Percentiles rank a stretch among this genome's conserved stretches.
These are phyloP conservation scores for Exophiala lecanii-corni DNA, from an alignment of 2,329 filamentous ascomycete species.

Conservation along the genomic window DNA sequence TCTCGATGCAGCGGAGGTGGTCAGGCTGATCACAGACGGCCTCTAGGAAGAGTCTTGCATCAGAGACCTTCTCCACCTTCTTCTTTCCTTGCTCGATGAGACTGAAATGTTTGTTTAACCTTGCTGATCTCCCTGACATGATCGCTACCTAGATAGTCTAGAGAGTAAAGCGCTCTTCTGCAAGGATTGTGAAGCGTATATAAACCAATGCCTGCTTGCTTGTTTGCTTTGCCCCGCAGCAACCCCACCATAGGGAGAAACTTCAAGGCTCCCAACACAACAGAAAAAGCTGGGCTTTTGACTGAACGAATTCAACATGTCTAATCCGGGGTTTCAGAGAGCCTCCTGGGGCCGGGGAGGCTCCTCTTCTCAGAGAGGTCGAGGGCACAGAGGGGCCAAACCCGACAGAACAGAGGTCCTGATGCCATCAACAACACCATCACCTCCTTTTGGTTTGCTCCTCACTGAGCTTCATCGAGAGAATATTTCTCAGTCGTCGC, in stretches of 20 bases:
- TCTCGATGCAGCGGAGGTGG: conserved; percentile 38
- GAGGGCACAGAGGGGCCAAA: neutral
- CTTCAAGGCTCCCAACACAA: neutral
- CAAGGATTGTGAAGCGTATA: no score
- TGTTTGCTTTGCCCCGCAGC: neutral
- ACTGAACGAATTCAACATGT: neutral
- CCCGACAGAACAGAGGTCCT: neutral
- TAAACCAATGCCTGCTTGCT: no score
- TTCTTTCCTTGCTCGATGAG: conserved; percentile 38
- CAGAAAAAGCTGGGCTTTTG: neutral
- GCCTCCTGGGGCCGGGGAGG: neutral
- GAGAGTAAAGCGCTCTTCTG: no score
- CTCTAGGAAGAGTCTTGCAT: conserved; percentile 47
- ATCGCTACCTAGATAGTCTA: no score
- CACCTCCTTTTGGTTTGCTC: conserved; percentile 1
- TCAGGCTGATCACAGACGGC: conserved; percentile 43
- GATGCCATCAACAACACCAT: no score
- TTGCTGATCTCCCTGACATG: conserved; percentile 27
- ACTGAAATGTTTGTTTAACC: conserved; percentile 39
- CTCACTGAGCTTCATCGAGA: conserved; percentile 4
- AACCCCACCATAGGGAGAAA: neutral
- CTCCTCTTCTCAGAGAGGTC: neutral
- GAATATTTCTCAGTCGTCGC: conserved; percentile 1
- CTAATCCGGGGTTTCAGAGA: neutral
- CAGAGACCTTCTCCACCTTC: conserved; percentile 33